Evolutionary conservation across 257 asterid species (phyloP).

Genomic region (Hygrophila difformis): DNA sequence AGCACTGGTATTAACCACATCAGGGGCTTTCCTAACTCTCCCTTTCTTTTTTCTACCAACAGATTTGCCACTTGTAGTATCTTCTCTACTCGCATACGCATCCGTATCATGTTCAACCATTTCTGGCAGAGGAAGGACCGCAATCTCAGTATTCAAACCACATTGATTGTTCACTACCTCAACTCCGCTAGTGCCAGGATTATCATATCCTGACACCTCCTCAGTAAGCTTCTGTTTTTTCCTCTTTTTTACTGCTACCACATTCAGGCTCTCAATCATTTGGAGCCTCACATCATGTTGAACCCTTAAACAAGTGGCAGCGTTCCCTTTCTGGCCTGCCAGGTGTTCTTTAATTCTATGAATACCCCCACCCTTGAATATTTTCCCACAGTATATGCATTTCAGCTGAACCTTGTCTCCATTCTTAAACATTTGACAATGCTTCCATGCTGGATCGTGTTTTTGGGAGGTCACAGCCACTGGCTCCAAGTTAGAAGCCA

Average conservation of each 20-base stretch:
- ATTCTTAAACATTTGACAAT: constrained; percentile 81
- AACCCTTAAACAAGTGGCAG: constrained; percentile 86
- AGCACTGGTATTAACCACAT: constrained; percentile 26
- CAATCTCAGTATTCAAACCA: constrained; percentile 45
- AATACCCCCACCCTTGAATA: constrained; percentile 95
- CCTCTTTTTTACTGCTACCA: constrained; percentile 63
- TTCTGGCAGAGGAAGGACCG: constrained; percentile 58
- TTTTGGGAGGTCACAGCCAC: constrained; percentile 78
- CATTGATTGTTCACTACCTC: constrained; percentile 30
- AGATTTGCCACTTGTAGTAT: constrained; percentile 26
- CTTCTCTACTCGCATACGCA: constrained; percentile 40
- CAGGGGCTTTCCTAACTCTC: constrained; percentile 52
- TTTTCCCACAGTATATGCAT: constrained; percentile 81
- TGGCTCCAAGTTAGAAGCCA: constrained; percentile 65
- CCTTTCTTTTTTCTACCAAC: constrained; percentile 66
- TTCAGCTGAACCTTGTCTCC: constrained; percentile 80
- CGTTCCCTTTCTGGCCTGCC: constrained; percentile 96
- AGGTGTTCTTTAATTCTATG: constrained; percentile 95
- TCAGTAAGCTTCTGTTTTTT: constrained; percentile 67
- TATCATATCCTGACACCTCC: constrained; percentile 35
- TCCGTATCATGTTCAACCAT: constrained; percentile 42
- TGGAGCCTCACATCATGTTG: constrained; percentile 63
- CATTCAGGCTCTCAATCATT: constrained; percentile 84
- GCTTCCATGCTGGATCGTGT: constrained; percentile 99
- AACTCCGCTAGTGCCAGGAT: constrained; percentile 29